Percentiles rank a stretch among this genome's conserved stretches.
Conservation (phyloP, 306 rosid genomes). For the Vicia faba region DNA sequence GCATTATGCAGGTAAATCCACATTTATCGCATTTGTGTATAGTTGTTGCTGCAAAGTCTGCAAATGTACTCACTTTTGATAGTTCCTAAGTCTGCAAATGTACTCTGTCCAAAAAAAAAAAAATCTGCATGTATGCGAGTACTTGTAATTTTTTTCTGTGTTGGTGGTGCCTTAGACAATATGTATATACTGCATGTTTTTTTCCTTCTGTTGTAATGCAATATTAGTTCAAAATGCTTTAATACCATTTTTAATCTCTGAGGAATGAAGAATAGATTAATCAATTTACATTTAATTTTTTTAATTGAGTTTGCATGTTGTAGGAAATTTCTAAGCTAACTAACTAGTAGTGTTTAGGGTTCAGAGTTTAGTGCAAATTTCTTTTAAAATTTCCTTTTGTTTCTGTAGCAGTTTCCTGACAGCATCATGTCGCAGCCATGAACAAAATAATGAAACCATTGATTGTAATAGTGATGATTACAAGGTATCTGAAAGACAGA, state of each 20-base stretch:
- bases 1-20: slow-evolving; percentile 80
- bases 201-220: slow-evolving; percentile 10
- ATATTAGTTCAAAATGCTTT: slow-evolving; percentile 2
- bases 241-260: neutral
- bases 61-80: slow-evolving; percentile 5
- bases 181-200: neutral
- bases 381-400: slow-evolving; percentile 37
- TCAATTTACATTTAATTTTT: neutral
- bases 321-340: slow-evolving; percentile 15
- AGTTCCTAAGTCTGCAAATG: slow-evolving; percentile 5
- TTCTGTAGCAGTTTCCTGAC: slow-evolving; percentile 78
- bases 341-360: neutral
- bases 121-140: neutral
- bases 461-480: slow-evolving; percentile 48
- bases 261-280: slow-evolving; percentile 1
- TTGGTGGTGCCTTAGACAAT: slow-evolving; percentile 1
- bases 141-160: neutral
- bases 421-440: slow-evolving; percentile 75
- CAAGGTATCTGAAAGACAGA: slow-evolving; percentile 45
- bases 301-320: slow-evolving; percentile 1
- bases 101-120: no score
- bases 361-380: neutral
- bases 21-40: slow-evolving; percentile 31
- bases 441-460: slow-evolving; percentile 49
- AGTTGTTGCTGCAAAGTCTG: neutral